phyloP scores from a whole-genome alignment of 768 basidiomycete species.

The Trametes sanguinea region DNA sequence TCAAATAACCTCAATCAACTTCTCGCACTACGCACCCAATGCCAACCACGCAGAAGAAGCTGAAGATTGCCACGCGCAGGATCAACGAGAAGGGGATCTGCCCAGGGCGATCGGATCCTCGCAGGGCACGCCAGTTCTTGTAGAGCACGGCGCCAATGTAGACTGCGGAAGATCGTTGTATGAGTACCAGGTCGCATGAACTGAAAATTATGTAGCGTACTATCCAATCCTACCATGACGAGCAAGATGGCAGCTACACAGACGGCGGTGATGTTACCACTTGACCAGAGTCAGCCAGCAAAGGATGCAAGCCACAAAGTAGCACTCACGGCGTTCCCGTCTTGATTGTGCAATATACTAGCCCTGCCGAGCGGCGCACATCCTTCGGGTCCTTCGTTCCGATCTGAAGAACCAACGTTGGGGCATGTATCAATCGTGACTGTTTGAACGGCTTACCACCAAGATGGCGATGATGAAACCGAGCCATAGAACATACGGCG shows the following conservation, averaged over 20 bases:
- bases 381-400: conserved; percentile 6
- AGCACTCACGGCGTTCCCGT: conserved; percentile 11
- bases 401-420: background rate
- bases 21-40: conserved; percentile 6
- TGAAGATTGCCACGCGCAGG: conserved; percentile 20
- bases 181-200: background rate
- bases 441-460: conserved; percentile 6
- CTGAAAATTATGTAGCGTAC: background rate
- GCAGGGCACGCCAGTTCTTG: conserved; percentile 22
- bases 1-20: too few relatives aligned
- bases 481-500: conserved; percentile 18
- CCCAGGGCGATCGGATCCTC: conserved; percentile 18
- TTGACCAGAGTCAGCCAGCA: background rate
- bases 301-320: background rate
- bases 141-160: conserved; percentile 19
- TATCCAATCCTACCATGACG: conserved; percentile 16
- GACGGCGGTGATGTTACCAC: conserved; percentile 11
- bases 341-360: conserved; percentile 19
- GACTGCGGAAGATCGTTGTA: conserved; percentile 1
- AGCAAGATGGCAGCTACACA: conserved; percentile 14
- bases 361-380: conserved; percentile 12
- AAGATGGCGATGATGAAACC: conserved; percentile 15
- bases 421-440: background rate
- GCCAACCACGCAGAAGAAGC: conserved; percentile 21
- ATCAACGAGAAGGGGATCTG: conserved; percentile 22